Percentiles rank a stretch among this genome's conserved stretches.
Conservation (phyloP, 805 yeast species). For the Priceomyces haplophilus region DNA sequence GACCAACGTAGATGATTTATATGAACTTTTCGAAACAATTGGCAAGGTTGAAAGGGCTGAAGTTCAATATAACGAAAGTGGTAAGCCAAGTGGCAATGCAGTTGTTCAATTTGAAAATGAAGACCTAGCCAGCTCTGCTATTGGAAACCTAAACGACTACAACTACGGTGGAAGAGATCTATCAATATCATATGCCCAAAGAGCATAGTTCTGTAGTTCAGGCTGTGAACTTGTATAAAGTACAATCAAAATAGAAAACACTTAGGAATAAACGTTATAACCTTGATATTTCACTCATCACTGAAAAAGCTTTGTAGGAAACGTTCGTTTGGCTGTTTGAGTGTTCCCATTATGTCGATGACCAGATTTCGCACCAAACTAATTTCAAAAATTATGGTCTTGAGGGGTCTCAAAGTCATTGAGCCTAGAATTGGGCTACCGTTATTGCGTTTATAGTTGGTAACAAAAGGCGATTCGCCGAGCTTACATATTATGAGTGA, state of each 20-base stretch:
- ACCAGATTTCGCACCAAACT: background rate
- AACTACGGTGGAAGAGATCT: constrained; percentile 80
- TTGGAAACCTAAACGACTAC: constrained; percentile 72
- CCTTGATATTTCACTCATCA: too few species aligned
- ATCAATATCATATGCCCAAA: constrained; percentile 62
- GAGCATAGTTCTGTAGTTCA: constrained; percentile 4
- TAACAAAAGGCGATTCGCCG: background rate
- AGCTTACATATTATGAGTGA: background rate
- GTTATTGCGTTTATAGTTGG: too few species aligned
- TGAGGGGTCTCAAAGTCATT: background rate
- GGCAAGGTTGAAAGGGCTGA: constrained; percentile 78
- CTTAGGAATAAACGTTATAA: too few species aligned
- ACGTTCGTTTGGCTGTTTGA: too few species aligned
- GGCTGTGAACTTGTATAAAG: background rate
- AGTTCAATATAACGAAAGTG: constrained; percentile 57
- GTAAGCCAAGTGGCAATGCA: constrained; percentile 80
- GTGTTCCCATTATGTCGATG: too few species aligned
- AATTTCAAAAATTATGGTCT: too few species aligned
- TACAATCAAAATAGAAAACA: too few species aligned
- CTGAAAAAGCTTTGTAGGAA: too few species aligned
- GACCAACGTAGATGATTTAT: constrained; percentile 80
- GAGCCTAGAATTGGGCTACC: background rate
- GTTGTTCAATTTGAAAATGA: constrained; percentile 70
- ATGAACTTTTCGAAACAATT: constrained; percentile 80
- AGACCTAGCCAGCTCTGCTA: constrained; percentile 71